A percentile compares a stretch with the other conserved stretches of the same genome.
Evolutionary conservation across 371 early-diverging fungal species (phyloP).

Genomic region (Mucor saturninus): DNA sequence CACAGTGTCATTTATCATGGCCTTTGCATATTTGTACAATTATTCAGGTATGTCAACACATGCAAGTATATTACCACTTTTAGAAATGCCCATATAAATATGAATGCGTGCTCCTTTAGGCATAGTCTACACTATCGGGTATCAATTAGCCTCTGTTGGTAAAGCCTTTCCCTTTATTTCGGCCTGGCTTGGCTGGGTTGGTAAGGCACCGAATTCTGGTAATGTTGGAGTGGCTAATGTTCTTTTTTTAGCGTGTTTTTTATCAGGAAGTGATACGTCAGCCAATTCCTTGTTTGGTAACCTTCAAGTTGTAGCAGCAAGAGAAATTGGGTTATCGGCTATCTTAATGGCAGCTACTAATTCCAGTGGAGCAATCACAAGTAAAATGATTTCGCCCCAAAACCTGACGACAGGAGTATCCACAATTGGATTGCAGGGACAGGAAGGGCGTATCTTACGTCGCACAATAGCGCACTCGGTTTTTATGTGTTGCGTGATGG

Average conservation of each 20-base stretch:
- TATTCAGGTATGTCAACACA: constrained; percentile 32
- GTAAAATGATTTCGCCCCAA: constrained; percentile 53
- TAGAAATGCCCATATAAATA: neutral
- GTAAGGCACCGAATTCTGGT: neutral
- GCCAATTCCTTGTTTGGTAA: constrained; percentile 50
- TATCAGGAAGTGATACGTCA: constrained; percentile 52
- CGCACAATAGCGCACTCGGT: constrained; percentile 45
- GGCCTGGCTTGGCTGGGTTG: constrained; percentile 48
- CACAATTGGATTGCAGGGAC: constrained; percentile 49
- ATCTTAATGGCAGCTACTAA: constrained; percentile 50
- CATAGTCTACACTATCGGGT: constrained; percentile 50
- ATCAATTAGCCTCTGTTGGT: constrained; percentile 44
- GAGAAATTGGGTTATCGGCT: constrained; percentile 44
- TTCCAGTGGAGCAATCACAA: constrained; percentile 42
- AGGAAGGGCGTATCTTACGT: constrained; percentile 40
- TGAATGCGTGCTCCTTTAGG: constrained; percentile 17
- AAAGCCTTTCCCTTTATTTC: constrained; percentile 50
- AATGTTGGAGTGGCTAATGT: neutral
- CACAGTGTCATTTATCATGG: constrained; percentile 50
- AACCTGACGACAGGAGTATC: constrained; percentile 49
- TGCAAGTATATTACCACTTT: neutral
- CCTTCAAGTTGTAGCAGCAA: constrained; percentile 47
- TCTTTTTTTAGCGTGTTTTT: constrained; percentile 36
- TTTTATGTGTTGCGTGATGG: constrained; percentile 37
- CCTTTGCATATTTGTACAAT: constrained; percentile 51